phyloP scores from a whole-genome alignment of 768 basidiomycete species.

The Trametes villosa region DNA sequence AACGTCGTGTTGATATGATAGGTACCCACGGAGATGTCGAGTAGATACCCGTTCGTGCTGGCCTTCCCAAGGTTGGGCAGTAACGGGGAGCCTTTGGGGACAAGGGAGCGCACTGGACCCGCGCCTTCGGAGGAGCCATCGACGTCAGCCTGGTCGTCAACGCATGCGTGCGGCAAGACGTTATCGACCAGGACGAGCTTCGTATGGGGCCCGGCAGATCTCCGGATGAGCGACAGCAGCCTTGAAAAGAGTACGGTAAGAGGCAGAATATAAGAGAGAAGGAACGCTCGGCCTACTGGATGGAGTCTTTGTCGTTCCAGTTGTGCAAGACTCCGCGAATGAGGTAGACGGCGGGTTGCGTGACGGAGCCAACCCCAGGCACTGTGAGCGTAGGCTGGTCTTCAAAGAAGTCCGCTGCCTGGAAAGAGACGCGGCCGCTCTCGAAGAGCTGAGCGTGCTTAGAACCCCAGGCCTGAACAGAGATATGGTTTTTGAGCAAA shows the following conservation, averaged over 20 bases:
- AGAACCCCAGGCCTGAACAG: conserved; percentile 7
- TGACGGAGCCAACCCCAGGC: conserved; percentile 10
- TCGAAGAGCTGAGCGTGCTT: conserved; percentile 17
- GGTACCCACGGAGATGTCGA: conserved; percentile 21
- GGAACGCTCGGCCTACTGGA: not conserved
- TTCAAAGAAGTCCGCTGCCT: conserved; percentile 17
- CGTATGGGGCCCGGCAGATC: conserved; percentile 13
- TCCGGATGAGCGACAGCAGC: conserved; percentile 11
- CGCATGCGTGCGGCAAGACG: conserved; percentile 13
- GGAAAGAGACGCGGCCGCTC: conserved; percentile 13
- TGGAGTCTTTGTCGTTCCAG: conserved; percentile 17
- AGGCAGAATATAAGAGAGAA: not conserved
- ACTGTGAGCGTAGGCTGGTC: conserved; percentile 8
- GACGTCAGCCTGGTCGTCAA: not conserved
- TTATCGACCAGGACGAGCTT: conserved; percentile 13
- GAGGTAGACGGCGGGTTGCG: conserved; percentile 16
- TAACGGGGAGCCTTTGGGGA: conserved; percentile 8
- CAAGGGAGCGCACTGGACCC: conserved; percentile 11
- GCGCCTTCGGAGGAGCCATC: not conserved
- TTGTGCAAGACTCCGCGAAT: conserved; percentile 13
- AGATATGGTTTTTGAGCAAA: not conserved
- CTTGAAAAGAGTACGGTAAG: not conserved
- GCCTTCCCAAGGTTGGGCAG: conserved; percentile 25
- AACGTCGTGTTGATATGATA: not conserved
- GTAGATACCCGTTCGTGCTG: conserved; percentile 44